Conservation (phyloP, 1,284 basidiomycete genomes). For the Tranzscheliella williamsii region DNA sequence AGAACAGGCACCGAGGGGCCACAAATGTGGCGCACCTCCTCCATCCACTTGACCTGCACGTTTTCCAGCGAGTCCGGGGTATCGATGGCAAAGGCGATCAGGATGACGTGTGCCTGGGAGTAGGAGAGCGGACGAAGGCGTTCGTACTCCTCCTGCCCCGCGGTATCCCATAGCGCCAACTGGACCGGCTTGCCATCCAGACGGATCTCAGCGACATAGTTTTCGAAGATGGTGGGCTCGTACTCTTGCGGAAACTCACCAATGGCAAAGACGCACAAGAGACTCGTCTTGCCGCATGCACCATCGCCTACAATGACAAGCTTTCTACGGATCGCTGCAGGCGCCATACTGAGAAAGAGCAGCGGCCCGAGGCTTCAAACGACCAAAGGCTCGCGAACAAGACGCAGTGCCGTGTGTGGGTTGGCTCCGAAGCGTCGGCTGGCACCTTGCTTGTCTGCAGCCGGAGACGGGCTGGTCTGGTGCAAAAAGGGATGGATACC, state of each 20-base stretch:
- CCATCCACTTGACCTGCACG: slow-evolving; percentile 93
- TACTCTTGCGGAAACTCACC: slow-evolving; percentile 98
- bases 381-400: no score
- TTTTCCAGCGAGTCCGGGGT: slow-evolving; percentile 96
- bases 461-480: no score
- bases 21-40: slow-evolving; percentile 55
- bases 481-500: no score
- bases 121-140: slow-evolving; percentile 92
- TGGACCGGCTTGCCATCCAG: slow-evolving; percentile 96
- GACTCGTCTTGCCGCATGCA: slow-evolving; percentile 51
- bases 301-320: slow-evolving; percentile 81
- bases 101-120: slow-evolving; percentile 96
- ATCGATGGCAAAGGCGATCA: slow-evolving; percentile 95
- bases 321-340: slow-evolving; percentile 75
- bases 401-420: no score
- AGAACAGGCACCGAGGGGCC: slow-evolving; percentile 72
- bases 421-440: no score
- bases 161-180: slow-evolving; percentile 94
- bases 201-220: slow-evolving; percentile 96
- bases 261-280: slow-evolving; percentile 73
- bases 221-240: slow-evolving; percentile 79
- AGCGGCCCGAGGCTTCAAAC: no score
- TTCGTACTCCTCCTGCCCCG: slow-evolving; percentile 94
- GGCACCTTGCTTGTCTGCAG: no score
- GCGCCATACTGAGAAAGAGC: slow-evolving; percentile 30